Evolutionary conservation across 2,329 filamentous ascomycete species (phyloP).

Genomic region (Colletotrichum melonis): DNA sequence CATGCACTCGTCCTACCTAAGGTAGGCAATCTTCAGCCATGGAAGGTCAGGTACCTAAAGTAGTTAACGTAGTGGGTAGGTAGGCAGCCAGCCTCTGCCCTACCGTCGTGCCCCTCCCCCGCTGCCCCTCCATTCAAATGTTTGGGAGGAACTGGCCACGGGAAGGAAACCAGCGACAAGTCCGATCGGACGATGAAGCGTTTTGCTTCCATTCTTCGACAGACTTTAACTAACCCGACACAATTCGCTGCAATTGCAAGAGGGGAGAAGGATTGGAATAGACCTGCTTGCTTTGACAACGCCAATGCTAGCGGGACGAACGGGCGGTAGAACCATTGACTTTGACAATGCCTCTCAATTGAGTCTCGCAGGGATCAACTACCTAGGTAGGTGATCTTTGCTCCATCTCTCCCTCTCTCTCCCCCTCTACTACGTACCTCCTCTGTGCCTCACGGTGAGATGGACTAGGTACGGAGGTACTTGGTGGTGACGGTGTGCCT

Average conservation of each 20-base stretch:
- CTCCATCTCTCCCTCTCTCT: background rate
- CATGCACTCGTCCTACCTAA: background rate
- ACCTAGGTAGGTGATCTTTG: background rate
- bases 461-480: background rate
- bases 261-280: background rate
- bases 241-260: background rate
- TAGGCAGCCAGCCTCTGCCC: background rate
- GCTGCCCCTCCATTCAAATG: slow-evolving; percentile 4
- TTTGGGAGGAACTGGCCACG: background rate
- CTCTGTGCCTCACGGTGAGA: background rate
- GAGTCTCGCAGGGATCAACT: background rate
- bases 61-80: background rate
- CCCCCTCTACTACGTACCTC: no score
- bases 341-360: slow-evolving; percentile 5
- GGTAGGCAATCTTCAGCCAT: background rate
- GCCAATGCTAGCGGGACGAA: background rate
- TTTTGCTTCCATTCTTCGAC: background rate
- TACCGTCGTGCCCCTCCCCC: slow-evolving; percentile 14
- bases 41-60: background rate
- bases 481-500: background rate
- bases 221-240: background rate
- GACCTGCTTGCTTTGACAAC: background rate
- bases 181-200: background rate
- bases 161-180: no score
- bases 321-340: background rate